Evolutionary conservation across 108 stramenopile species (phyloP).

Genomic region (Fragilariopsis cylindrus): DNA sequence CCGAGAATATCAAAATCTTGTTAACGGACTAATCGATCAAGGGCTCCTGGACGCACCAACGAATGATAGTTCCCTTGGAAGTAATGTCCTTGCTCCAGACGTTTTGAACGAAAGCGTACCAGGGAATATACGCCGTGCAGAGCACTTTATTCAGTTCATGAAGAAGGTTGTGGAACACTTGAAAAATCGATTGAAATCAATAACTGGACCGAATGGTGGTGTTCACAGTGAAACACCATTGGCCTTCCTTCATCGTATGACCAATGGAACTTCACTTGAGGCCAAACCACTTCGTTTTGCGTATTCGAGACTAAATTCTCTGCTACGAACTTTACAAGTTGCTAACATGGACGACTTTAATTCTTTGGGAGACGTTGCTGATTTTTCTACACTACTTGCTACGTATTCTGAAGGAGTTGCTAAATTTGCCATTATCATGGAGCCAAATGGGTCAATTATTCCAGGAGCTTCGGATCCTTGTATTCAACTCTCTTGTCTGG

Average conservation of each 20-base stretch:
- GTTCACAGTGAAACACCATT: conserved; percentile 91
- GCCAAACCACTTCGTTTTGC: conserved; percentile 95
- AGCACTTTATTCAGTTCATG: conserved; percentile 97
- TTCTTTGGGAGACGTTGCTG: conserved; percentile 93
- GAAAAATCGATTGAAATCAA: conserved; percentile 67
- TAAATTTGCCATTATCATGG: conserved; percentile 95
- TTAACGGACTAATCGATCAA: conserved; percentile 85
- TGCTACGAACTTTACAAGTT: conserved; percentile 88
- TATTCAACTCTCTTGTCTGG: conserved; percentile 94
- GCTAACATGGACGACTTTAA: conserved; percentile 92
- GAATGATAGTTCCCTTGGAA: conserved; percentile 64
- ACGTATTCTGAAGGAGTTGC: conserved; percentile 95
- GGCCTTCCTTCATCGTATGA: conserved; percentile 93
- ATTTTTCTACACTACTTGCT: conserved; percentile 93
- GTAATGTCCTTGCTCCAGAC: conserved; percentile 84
- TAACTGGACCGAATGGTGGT: conserved; percentile 85
- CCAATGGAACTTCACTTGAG: conserved; percentile 89
- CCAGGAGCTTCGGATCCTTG: conserved; percentile 85
- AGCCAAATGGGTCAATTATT: conserved; percentile 87
- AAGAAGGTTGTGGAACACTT: conserved; percentile 92
- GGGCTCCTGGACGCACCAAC: conserved; percentile 73
- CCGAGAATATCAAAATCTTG: conserved; percentile 91
- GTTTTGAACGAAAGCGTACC: conserved; percentile 96
- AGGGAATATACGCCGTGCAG: conserved; percentile 97
- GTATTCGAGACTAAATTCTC: conserved; percentile 89